A percentile compares a stretch with the other conserved stretches of the same genome.
phyloP scores from a whole-genome alignment of 495 filamentous ascomycete genomes.

The Pseudotulostoma volvatum region DNA sequence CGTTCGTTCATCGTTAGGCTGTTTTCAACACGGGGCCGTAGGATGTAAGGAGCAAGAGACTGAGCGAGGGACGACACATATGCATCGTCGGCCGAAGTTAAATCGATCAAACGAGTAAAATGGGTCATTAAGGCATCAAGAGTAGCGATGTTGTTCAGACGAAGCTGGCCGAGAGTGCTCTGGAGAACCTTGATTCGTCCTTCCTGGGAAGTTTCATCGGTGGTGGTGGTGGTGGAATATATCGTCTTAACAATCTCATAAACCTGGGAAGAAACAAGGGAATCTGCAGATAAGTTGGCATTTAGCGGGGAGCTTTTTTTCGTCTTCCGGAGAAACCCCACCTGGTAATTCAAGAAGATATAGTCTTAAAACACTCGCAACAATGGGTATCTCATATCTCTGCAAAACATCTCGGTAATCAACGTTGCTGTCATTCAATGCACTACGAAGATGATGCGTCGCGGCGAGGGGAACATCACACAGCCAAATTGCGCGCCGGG shows the following conservation, averaged over 20 bases:
- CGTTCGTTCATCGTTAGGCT: conserved; percentile 91
- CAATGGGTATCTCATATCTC: conserved; percentile 80
- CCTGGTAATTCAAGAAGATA: conserved; percentile 93
- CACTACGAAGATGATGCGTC: conserved; percentile 68
- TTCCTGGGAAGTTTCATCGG: conserved; percentile 52
- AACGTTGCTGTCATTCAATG: conserved; percentile 76
- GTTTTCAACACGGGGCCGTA: conserved; percentile 71
- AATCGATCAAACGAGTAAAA: conserved; percentile 89
- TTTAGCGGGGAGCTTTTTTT: too few species aligned
- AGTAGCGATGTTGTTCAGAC: conserved; percentile 93
- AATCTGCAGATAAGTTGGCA: conserved; percentile 40
- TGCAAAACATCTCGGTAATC: conserved; percentile 60
- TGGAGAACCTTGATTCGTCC: conserved; percentile 83
- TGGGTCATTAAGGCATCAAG: conserved; percentile 97
- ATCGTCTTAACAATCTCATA: conserved; percentile 99
- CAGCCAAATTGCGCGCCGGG: conserved; percentile 83
- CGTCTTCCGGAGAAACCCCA: conserved; percentile 26
- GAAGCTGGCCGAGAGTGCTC: conserved; percentile 85
- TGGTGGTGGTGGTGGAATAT: conserved; percentile 51
- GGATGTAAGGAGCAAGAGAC: conserved; percentile 67
- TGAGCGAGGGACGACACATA: conserved; percentile 66
- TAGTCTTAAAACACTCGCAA: conserved; percentile 84
- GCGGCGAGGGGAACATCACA: conserved; percentile 73
- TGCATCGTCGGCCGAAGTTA: conserved; percentile 86
- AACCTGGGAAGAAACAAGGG: conserved; percentile 91